Percentiles rank a stretch among this genome's conserved stretches.
These are phyloP conservation scores for Sabuloglossum arenarium DNA, from an alignment of 495 filamentous ascomycete genomes.

Conservation along the genomic window DNA sequence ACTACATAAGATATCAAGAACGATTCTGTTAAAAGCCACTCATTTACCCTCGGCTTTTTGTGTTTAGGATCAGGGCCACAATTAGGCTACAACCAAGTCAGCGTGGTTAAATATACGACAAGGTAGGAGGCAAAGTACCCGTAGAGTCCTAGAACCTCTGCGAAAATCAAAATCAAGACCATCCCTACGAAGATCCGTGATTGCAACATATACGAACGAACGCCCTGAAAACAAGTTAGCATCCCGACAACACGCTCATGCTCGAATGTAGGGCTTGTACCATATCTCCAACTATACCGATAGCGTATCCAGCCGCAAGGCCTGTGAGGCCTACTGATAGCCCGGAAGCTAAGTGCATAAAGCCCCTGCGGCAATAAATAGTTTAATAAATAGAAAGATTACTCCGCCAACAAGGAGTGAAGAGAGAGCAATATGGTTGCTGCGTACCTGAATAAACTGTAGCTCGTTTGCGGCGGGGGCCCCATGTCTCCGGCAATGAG, in stretches of 20 bases:
- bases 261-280: conserved; percentile 18
- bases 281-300: conserved; percentile 86
- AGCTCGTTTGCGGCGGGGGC: conserved; percentile 37
- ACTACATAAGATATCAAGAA: neutral
- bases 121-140: conserved; percentile 39
- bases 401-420: conserved; percentile 7
- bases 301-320: conserved; percentile 90
- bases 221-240: conserved; percentile 34
- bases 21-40: neutral
- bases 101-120: neutral
- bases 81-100: conserved; percentile 23
- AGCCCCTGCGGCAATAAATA: conserved; percentile 32
- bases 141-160: conserved; percentile 91
- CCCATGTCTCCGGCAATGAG: conserved; percentile 71
- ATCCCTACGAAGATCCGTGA: conserved; percentile 92
- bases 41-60: conserved; percentile 18
- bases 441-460: conserved; percentile 65
- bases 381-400: conserved; percentile 2
- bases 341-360: conserved; percentile 85
- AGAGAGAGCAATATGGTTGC: neutral
- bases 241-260: neutral
- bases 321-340: conserved; percentile 80
- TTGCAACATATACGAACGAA: conserved; percentile 88
- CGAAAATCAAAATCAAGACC: conserved; percentile 97
- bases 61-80: conserved; percentile 35